phyloP scores from a whole-genome alignment of 805 yeast species.

The Clavispora carvajalis region DNA sequence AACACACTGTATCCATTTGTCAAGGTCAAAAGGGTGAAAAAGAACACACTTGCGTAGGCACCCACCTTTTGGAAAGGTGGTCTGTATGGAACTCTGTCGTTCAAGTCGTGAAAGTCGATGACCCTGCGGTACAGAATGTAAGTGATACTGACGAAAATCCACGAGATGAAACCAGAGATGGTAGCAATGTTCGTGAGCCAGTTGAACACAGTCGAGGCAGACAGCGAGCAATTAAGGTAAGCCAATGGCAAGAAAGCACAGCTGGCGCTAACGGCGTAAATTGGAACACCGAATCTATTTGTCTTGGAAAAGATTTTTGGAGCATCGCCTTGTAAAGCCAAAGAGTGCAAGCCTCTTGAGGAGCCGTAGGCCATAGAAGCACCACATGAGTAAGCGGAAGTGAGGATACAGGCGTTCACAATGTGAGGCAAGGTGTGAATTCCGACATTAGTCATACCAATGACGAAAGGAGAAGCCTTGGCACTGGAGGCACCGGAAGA shows the following conservation, averaged over 20 bases:
- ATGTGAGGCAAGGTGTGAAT: slow-evolving; percentile 3
- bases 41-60: background rate
- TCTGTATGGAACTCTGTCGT: slow-evolving; percentile 2
- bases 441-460: slow-evolving; percentile 2
- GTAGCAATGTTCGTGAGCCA: slow-evolving; percentile 6
- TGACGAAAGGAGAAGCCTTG: slow-evolving; percentile 3
- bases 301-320: slow-evolving; percentile 27
- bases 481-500: slow-evolving; percentile 1
- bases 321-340: slow-evolving; percentile 52
- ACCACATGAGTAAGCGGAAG: slow-evolving; percentile 5
- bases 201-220: slow-evolving; percentile 5
- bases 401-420: slow-evolving; percentile 3
- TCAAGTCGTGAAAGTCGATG: slow-evolving; percentile 1
- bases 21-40: background rate
- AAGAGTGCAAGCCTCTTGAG: slow-evolving; percentile 52
- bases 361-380: slow-evolving; percentile 64
- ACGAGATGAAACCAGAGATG: slow-evolving; percentile 2
- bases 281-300: slow-evolving; percentile 1
- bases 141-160: slow-evolving; percentile 2
- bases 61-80: background rate
- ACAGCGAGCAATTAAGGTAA: slow-evolving; percentile 3
- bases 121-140: slow-evolving; percentile 1
- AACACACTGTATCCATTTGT: slow-evolving; percentile 5
- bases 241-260: slow-evolving; percentile 2
- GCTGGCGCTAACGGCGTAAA: background rate